These are phyloP conservation scores for Microdochium nivale DNA, from an alignment of 2,329 filamentous ascomycete species.

Conservation along the genomic window DNA sequence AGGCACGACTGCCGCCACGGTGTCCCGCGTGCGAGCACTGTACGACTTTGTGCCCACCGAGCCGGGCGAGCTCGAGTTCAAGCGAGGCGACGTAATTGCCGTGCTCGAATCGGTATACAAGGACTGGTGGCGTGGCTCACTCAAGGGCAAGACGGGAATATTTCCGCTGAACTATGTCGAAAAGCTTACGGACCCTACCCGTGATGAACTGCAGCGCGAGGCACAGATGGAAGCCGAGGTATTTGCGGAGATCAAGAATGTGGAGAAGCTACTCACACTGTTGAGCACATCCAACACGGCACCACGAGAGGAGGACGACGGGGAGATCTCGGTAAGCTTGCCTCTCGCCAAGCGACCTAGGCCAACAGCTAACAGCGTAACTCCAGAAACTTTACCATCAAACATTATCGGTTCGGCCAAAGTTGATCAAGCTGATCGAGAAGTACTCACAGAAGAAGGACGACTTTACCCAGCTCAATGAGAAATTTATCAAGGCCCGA, in stretches of 20 bases:
- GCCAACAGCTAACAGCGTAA: conserved; percentile 20
- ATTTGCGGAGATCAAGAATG: conserved; percentile 56
- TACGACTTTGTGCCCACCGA: conserved; percentile 95
- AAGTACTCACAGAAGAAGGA: conserved; percentile 99
- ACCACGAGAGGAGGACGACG: conserved; percentile 81
- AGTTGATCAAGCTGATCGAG: conserved; percentile 94
- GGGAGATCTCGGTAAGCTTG: conserved; percentile 75
- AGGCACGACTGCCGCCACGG: conserved; percentile 90
- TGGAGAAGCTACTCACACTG: conserved; percentile 69
- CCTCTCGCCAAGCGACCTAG: background rate
- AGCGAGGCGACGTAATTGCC: conserved; percentile 93
- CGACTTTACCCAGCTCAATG: conserved; percentile 96
- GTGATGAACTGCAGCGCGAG: conserved; percentile 88
- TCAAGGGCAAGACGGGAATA: conserved; percentile 91
- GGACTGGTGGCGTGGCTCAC: conserved; percentile 97
- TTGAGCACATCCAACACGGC: conserved; percentile 79
- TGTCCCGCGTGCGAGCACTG: conserved; percentile 85
- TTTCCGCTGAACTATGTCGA: conserved; percentile 99
- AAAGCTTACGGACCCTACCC: conserved; percentile 89
- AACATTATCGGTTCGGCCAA: conserved; percentile 87
- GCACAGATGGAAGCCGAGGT: conserved; percentile 83
- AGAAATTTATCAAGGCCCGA: conserved; percentile 98
- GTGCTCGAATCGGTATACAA: conserved; percentile 97
- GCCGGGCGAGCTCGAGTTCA: conserved; percentile 88
- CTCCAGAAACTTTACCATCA: conserved; percentile 73